Evolutionary conservation across 2,329 filamentous ascomycete genomes (phyloP).

Genomic region (Raffaelea deltoideospora): DNA sequence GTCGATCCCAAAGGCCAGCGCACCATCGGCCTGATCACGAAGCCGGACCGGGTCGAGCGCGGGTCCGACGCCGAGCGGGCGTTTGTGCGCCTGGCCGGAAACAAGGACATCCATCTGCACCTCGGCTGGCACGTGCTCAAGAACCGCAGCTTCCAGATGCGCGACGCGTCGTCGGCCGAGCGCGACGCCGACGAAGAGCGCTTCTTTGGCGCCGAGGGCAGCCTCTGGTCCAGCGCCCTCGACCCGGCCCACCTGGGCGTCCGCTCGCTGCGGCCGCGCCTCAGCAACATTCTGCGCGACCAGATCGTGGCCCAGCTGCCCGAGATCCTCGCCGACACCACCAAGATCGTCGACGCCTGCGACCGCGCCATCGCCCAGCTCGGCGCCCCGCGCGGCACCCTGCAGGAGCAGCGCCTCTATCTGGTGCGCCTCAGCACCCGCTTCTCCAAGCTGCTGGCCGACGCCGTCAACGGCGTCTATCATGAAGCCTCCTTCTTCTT

Average conservation of each 20-base stretch:
- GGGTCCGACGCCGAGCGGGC: constrained; percentile 23
- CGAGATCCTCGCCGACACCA: constrained; percentile 26
- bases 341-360: constrained; percentile 18
- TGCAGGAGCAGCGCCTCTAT: constrained; percentile 30
- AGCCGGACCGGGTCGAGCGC: constrained; percentile 27
- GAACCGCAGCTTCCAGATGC: constrained; percentile 26
- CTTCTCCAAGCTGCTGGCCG: constrained; percentile 27
- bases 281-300: constrained; percentile 33
- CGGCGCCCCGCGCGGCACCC: constrained; percentile 29
- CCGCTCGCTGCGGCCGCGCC: constrained; percentile 25
- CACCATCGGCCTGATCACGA: constrained; percentile 43
- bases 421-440: constrained; percentile 28
- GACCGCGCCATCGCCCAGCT: constrained; percentile 6
- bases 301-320: constrained; percentile 33
- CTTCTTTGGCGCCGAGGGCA: constrained; percentile 26
- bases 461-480: constrained; percentile 36
- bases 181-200: constrained; percentile 23
- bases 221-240: constrained; percentile 26
- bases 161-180: constrained; percentile 14
- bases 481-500: constrained; percentile 32
- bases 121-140: constrained; percentile 39
- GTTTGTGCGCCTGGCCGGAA: constrained; percentile 27
- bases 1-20: constrained; percentile 18
- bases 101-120: constrained; percentile 28
- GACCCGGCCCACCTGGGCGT: constrained; percentile 28